Evolutionary conservation across 2,329 filamentous ascomycete genomes (phyloP).

Genomic region (Apiospora koreana): DNA sequence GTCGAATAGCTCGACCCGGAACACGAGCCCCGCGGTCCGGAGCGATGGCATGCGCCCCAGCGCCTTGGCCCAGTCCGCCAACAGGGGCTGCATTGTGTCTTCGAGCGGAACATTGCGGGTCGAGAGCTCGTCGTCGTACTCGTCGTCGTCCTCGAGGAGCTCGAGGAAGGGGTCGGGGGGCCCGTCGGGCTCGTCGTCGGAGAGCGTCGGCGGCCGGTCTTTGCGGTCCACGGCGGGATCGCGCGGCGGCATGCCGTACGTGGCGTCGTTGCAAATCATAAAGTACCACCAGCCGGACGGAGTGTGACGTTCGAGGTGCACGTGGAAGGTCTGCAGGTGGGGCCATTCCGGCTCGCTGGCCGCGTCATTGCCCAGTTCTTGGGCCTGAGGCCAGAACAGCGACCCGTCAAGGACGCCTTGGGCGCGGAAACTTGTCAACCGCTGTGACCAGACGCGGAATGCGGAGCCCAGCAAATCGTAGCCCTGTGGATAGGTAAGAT

Average conservation of each 20-base stretch:
- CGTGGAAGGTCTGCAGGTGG: neutral
- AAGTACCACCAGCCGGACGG: constrained; percentile 13
- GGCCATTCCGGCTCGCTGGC: neutral
- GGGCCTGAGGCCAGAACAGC: constrained; percentile 8
- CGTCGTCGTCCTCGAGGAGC: too few species aligned
- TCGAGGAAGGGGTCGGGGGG: too few species aligned
- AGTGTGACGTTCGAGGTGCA: neutral
- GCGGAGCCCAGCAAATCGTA: constrained; percentile 10
- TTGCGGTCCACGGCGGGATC: neutral
- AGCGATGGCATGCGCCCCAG: constrained; percentile 9
- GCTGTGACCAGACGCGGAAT: constrained; percentile 9
- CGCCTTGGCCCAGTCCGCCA: constrained; percentile 11
- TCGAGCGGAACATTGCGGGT: constrained; percentile 10
- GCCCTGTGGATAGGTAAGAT: neutral
- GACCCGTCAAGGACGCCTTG: constrained; percentile 7
- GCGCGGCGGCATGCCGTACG: too few species aligned
- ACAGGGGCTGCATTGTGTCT: constrained; percentile 8
- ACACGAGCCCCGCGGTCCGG: neutral
- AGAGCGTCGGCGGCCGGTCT: constrained; percentile 5
- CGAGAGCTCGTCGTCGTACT: neutral
- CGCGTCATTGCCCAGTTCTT: neutral
- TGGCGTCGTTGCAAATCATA: neutral
- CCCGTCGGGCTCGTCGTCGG: neutral
- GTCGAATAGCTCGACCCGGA: neutral
- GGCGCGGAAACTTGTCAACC: constrained; percentile 2